A percentile compares a stretch with the other conserved stretches of the same genome.
Evolutionary conservation across 139 green algal genomes (phyloP).

Genomic region (Chlorella sp.): DNA sequence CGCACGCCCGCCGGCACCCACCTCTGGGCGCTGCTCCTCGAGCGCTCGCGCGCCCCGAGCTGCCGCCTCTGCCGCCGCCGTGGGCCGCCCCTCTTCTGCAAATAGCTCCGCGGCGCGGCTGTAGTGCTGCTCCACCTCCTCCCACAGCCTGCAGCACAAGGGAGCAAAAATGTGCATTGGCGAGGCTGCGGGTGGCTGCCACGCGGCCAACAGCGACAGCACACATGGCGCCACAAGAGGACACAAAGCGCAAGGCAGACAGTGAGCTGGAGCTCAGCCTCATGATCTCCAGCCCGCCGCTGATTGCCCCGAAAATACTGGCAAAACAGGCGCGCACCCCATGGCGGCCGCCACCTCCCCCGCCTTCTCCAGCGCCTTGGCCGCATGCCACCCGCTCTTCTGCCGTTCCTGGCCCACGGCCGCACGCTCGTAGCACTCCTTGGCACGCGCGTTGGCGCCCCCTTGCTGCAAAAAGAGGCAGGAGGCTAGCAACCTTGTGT

Average conservation of each 20-base stretch:
- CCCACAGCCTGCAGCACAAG: not conserved
- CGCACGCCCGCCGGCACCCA: no score
- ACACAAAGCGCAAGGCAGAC: no score
- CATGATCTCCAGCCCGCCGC: no score
- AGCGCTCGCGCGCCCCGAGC: conserved; percentile 63
- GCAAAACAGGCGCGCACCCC: no score
- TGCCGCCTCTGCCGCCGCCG: conserved; percentile 71
- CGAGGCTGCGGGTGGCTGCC: no score
- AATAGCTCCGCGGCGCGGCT: conserved; percentile 58
- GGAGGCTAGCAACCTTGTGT: not conserved
- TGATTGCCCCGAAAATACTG: no score
- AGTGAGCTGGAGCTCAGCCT: no score
- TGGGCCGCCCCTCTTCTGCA: conserved; percentile 57
- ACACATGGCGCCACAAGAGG: no score
- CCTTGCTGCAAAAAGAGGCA: conserved; percentile 54
- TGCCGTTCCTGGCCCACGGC: conserved; percentile 74
- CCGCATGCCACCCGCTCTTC: conserved; percentile 78
- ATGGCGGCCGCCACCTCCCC: conserved; percentile 32
- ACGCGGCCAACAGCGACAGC: no score
- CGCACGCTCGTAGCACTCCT: conserved; percentile 74
- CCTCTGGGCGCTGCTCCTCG: conserved; percentile 61
- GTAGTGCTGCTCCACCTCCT: conserved; percentile 39
- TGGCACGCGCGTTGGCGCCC: conserved; percentile 57
- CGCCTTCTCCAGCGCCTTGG: conserved; percentile 71
- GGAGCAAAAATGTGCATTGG: no score